Evolutionary conservation across 202 grass and related monocot genomes (phyloP).

Genomic region (Musa balbisiana): DNA sequence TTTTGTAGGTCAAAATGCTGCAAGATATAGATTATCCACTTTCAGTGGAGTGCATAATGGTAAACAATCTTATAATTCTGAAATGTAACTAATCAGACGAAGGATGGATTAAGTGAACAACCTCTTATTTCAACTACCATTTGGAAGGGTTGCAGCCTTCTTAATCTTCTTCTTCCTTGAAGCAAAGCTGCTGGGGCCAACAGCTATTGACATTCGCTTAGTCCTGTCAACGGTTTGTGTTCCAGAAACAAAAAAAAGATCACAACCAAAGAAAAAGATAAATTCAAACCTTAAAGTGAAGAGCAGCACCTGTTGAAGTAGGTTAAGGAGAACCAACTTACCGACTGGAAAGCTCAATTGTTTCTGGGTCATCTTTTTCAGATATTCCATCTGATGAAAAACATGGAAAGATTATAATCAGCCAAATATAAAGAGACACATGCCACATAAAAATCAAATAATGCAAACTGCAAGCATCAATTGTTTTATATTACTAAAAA

Average conservation of each 20-base stretch:
- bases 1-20: too few relatives aligned
- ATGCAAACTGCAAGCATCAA: background rate
- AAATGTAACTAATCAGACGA: background rate
- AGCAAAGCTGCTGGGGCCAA: slow-evolving; percentile 80
- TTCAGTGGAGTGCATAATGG: too few relatives aligned
- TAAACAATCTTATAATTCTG: too few relatives aligned
- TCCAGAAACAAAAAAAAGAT: slow-evolving; percentile 6
- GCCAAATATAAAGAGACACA: slow-evolving; percentile 1
- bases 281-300: background rate
- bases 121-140: slow-evolving; percentile 7
- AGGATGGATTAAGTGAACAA: background rate
- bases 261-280: slow-evolving; percentile 9
- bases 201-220: slow-evolving; percentile 54
- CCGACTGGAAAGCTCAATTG: slow-evolving; percentile 54
- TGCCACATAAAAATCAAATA: background rate
- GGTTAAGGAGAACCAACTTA: slow-evolving; percentile 20
- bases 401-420: slow-evolving; percentile 1
- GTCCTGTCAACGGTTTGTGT: slow-evolving; percentile 26
- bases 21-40: too few relatives aligned
- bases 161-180: slow-evolving; percentile 87
- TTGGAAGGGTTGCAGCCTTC: slow-evolving; percentile 21
- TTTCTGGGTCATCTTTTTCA: slow-evolving; percentile 47
- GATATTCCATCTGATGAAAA: slow-evolving; percentile 20
- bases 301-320: background rate
- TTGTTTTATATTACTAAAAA: background rate